A percentile compares a stretch with the other conserved stretches of the same genome.
Evolutionary conservation across 2,329 filamentous ascomycete species (phyloP).

Genomic region (Sordariomycetes sp.): DNA sequence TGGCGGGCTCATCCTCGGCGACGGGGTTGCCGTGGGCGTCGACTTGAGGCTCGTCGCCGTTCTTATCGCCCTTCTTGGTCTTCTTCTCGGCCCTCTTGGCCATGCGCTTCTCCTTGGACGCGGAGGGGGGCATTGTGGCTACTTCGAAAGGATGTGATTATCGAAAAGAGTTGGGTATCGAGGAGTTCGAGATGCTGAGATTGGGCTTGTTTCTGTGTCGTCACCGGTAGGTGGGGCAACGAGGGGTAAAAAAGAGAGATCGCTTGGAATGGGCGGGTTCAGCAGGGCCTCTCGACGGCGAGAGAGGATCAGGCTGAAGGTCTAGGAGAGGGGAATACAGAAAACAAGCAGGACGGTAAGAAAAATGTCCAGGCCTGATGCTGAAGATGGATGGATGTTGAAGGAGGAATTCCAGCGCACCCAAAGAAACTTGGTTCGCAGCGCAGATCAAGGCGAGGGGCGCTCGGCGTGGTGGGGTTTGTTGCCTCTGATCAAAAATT

Average conservation of each 20-base stretch:
- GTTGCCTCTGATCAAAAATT: slow-evolving; percentile 3
- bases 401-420: neutral
- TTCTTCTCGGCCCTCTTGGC: slow-evolving; percentile 68
- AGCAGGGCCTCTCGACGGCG: neutral
- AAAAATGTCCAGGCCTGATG: neutral
- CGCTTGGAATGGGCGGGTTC: neutral
- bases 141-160: neutral
- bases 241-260: neutral
- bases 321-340: neutral
- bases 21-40: slow-evolving; percentile 51
- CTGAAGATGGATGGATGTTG: neutral
- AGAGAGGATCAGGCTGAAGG: neutral
- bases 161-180: slow-evolving; percentile 1
- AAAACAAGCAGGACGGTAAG: neutral
- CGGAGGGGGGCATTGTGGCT: slow-evolving; percentile 49
- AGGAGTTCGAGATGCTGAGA: neutral
- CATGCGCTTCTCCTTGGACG: slow-evolving; percentile 62
- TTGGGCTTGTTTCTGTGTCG: slow-evolving; percentile 1
- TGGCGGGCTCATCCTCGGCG: slow-evolving; percentile 54
- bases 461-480: neutral
- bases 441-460: neutral
- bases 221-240: slow-evolving; percentile 3
- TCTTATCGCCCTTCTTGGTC: slow-evolving; percentile 58
- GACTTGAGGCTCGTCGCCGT: slow-evolving; percentile 58
- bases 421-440: slow-evolving; percentile 1